Percentiles rank a stretch among this genome's conserved stretches.
Evolutionary conservation across 208 protist genomes (phyloP).

Genomic region (Acanthamoeba sp.): DNA sequence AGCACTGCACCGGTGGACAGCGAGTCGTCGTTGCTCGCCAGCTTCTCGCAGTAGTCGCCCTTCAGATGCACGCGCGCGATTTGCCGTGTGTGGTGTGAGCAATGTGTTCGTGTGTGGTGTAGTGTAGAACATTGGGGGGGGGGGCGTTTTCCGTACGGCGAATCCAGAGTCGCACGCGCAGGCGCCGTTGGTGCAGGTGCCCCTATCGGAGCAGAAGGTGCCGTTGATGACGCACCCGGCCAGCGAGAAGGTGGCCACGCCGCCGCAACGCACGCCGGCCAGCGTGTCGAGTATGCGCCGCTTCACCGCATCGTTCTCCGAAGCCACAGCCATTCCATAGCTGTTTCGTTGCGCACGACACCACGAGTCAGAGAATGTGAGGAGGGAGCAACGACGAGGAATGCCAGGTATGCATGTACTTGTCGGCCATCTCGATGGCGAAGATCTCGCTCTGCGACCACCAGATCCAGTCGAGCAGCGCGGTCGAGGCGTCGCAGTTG

Average conservation of each 20-base stretch:
- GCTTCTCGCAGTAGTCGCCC: slow-evolving; percentile 7
- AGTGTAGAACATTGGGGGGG: not conserved
- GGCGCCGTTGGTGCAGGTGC: slow-evolving; percentile 37
- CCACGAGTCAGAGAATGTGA: not conserved
- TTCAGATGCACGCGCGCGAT: not conserved
- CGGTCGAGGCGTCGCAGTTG: not conserved
- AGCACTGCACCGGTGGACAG: slow-evolving; percentile 34
- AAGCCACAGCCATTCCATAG: slow-evolving; percentile 14
- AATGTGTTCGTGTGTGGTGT: too few relatives aligned
- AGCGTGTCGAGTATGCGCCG: slow-evolving; percentile 46
- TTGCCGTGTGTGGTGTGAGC: not conserved
- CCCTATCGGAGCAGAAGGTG: slow-evolving; percentile 55
- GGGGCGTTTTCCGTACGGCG: not conserved
- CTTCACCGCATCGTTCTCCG: not conserved
- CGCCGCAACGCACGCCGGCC: not conserved
- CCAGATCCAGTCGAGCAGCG: slow-evolving; percentile 40
- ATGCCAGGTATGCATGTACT: not conserved
- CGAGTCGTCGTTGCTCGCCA: not conserved
- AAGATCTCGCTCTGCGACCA: not conserved
- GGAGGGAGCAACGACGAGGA: not conserved
- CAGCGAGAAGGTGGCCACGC: slow-evolving; percentile 35
- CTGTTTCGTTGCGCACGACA: not conserved
- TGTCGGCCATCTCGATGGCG: slow-evolving; percentile 35
- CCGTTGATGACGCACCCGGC: slow-evolving; percentile 35
- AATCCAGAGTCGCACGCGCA: slow-evolving; percentile 27